Percentiles rank a stretch among this genome's conserved stretches.
These are phyloP conservation scores for Acacia concinna DNA, from an alignment of 331 rosid species.

Conservation along the genomic window DNA sequence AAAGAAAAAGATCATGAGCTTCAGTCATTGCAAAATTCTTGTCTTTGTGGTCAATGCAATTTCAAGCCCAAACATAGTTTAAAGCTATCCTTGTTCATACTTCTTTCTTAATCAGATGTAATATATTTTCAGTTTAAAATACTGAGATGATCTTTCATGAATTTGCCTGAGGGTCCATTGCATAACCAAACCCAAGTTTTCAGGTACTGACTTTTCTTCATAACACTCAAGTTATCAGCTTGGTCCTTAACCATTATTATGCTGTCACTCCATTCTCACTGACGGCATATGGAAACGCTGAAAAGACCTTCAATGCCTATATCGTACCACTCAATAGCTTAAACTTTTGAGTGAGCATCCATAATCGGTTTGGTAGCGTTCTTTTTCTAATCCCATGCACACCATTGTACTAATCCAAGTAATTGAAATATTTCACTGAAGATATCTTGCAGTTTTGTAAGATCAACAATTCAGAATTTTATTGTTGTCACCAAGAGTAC, in stretches of 20 bases:
- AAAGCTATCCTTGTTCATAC: not conserved
- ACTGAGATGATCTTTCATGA: not conserved
- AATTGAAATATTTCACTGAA: not conserved
- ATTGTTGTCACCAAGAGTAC: not conserved
- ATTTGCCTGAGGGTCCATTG: not conserved
- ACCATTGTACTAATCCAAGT: not conserved
- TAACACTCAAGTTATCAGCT: not conserved
- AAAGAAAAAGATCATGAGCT: not conserved
- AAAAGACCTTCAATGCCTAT: not conserved
- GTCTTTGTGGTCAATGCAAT: conserved; percentile 5
- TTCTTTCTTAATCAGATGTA: not conserved
- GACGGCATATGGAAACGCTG: not conserved
- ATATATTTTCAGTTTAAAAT: not conserved
- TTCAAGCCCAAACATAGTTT: not conserved
- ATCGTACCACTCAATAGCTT: not conserved
- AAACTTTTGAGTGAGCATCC: not conserved
- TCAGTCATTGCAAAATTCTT: not conserved
- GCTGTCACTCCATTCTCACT: not conserved
- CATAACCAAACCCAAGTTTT: not conserved
- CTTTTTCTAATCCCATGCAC: not conserved
- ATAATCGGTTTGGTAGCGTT: not conserved
- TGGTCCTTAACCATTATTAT: not conserved
- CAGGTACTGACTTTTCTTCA: not conserved
- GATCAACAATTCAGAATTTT: not conserved
- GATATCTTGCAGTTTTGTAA: not conserved